Percentiles rank a stretch among this genome's conserved stretches.
phyloP scores from a whole-genome alignment of 139 green algal genomes.

The Chlorella sp. region DNA sequence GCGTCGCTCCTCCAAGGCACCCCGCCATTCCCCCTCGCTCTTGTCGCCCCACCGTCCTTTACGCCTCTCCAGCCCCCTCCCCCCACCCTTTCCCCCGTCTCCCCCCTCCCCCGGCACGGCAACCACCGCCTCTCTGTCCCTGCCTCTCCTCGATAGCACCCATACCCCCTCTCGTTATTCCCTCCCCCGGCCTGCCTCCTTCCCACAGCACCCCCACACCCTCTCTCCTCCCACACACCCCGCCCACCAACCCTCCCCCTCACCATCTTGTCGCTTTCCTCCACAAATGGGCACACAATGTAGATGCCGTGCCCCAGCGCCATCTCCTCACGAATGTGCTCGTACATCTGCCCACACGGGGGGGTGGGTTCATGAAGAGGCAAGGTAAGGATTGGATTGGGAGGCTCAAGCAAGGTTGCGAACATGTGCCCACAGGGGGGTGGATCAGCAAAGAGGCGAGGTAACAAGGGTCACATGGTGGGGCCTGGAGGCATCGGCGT shows the following conservation, averaged over 20 bases:
- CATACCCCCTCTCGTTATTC: too few relatives aligned
- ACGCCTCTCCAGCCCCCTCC: too few relatives aligned
- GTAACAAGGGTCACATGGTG: neutral
- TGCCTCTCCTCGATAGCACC: too few relatives aligned
- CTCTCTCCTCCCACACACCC: too few relatives aligned
- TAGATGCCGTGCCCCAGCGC: conserved; percentile 52
- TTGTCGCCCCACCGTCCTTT: too few relatives aligned
- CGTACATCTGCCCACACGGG: conserved; percentile 44
- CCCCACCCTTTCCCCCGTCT: too few relatives aligned
- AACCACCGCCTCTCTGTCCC: too few relatives aligned
- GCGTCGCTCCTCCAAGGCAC: neutral
- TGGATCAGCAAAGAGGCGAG: neutral
- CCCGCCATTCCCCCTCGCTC: too few relatives aligned
- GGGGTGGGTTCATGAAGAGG: neutral
- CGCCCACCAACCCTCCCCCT: neutral
- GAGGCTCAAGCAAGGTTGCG: too few relatives aligned
- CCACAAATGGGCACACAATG: conserved; percentile 71
- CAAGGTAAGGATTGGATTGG: neutral
- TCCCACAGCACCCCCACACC: neutral
- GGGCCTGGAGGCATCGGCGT: neutral
- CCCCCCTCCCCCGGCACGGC: too few relatives aligned
- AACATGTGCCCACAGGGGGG: too few relatives aligned
- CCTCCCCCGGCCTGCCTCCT: too few relatives aligned
- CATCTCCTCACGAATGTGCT: conserved; percentile 67
- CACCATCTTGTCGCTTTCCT: conserved; percentile 48